These are phyloP conservation scores for Amanita subjunquillea DNA, from an alignment of 768 basidiomycete genomes.

Conservation along the genomic window DNA sequence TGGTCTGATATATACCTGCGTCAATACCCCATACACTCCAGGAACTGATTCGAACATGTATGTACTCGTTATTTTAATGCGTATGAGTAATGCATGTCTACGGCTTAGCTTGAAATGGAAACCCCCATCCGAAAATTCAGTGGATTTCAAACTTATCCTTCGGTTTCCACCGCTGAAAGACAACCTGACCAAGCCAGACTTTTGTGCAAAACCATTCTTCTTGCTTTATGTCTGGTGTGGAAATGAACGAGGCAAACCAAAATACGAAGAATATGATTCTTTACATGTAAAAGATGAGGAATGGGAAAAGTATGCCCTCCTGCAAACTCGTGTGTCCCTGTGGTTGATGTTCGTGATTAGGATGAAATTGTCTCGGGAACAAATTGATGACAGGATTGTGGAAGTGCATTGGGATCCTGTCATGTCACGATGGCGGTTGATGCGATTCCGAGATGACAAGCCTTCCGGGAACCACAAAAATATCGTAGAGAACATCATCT, in stretches of 20 bases:
- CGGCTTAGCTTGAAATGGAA: slow-evolving; percentile 92
- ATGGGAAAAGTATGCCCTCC: slow-evolving; percentile 74
- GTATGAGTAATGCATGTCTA: slow-evolving; percentile 4
- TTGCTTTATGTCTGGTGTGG: slow-evolving; percentile 79
- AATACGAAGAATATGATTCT: slow-evolving; percentile 77
- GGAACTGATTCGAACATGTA: slow-evolving; percentile 86
- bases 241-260: slow-evolving; percentile 38
- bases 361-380: slow-evolving; percentile 75
- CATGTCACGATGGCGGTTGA: slow-evolving; percentile 70
- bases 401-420: slow-evolving; percentile 85
- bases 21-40: slow-evolving; percentile 73
- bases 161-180: slow-evolving; percentile 68
- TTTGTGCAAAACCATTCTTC: slow-evolving; percentile 78
- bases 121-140: slow-evolving; percentile 93
- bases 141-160: slow-evolving; percentile 95
- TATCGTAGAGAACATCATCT: slow-evolving; percentile 81
- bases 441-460: slow-evolving; percentile 94
- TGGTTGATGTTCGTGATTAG: slow-evolving; percentile 27
- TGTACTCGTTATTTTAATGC: slow-evolving; percentile 14
- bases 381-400: slow-evolving; percentile 87
- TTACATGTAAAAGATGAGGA: slow-evolving; percentile 82
- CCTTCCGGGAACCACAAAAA: slow-evolving; percentile 80
- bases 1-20: slow-evolving; percentile 94
- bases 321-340: neutral
- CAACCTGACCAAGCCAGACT: slow-evolving; percentile 59